These are phyloP conservation scores for Coemansia pectinata DNA, from an alignment of 192 early-diverging fungal species.

Conservation along the genomic window DNA sequence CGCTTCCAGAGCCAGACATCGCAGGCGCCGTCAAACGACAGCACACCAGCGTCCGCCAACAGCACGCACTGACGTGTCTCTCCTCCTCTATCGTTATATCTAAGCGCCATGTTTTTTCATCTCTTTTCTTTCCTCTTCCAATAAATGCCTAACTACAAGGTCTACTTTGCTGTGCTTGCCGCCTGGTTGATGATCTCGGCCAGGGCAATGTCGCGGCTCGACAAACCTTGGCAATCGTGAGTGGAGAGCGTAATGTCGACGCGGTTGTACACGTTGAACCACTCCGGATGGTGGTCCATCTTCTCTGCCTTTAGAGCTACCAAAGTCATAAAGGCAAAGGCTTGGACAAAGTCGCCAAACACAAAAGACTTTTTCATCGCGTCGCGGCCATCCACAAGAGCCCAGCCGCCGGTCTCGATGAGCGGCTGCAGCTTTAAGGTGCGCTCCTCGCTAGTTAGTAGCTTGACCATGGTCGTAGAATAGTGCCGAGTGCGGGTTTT, in stretches of 20 bases:
- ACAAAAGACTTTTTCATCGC: conserved; percentile 73
- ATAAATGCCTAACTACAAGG: conserved; percentile 17
- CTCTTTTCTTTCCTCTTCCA: background rate
- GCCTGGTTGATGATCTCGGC: conserved; percentile 68
- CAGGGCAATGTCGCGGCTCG: conserved; percentile 72
- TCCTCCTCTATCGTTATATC: background rate
- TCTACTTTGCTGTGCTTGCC: conserved; percentile 23
- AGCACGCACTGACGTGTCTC: background rate
- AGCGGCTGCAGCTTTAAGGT: conserved; percentile 29
- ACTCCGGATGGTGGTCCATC: conserved; percentile 95
- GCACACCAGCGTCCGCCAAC: conserved; percentile 10
- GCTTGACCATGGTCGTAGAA: conserved; percentile 21
- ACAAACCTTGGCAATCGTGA: conserved; percentile 86
- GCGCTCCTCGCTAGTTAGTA: conserved; percentile 31
- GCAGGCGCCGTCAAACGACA: conserved; percentile 18
- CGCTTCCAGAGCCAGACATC: conserved; percentile 61
- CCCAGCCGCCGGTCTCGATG: conserved; percentile 57
- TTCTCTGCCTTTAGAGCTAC: conserved; percentile 90
- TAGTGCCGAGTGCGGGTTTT: background rate
- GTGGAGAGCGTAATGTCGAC: conserved; percentile 90
- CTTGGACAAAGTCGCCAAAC: conserved; percentile 83
- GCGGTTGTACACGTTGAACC: conserved; percentile 94
- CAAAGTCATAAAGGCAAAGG: conserved; percentile 94
- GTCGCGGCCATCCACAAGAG: conserved; percentile 63
- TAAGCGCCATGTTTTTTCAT: background rate